Evolutionary conservation across 2,329 filamentous ascomycete species (phyloP).

Genomic region (Colletotrichum spinosum): DNA sequence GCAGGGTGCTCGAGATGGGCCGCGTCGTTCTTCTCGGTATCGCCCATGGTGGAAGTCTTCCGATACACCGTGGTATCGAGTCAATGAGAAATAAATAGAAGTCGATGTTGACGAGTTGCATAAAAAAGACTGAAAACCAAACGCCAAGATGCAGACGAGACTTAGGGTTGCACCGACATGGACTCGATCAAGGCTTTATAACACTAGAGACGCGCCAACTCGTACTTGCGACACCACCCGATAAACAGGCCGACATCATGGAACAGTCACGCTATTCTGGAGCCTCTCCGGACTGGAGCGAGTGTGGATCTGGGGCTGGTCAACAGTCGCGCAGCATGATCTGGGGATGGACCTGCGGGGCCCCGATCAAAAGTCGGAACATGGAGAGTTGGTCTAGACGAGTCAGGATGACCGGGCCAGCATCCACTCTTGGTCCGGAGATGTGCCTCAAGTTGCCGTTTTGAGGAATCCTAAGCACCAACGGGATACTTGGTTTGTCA

Average conservation of each 20-base stretch:
- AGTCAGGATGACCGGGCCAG: conserved; percentile 16
- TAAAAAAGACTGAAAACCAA: neutral
- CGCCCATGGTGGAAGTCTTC: conserved; percentile 7
- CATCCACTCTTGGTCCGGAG: conserved; percentile 14
- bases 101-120: neutral
- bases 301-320: conserved; percentile 27
- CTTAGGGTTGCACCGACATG: conserved; percentile 1
- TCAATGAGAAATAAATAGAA: neutral
- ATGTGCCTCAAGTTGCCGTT: conserved; percentile 27
- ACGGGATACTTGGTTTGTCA: neutral
- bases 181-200: conserved; percentile 24
- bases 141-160: conserved; percentile 15
- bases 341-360: conserved; percentile 23
- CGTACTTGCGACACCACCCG: conserved; percentile 25
- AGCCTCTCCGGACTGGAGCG: conserved; percentile 9
- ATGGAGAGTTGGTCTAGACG: conserved; percentile 17
- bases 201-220: conserved; percentile 5
- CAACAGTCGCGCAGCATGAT: conserved; percentile 12
- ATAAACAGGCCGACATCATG: conserved; percentile 24
- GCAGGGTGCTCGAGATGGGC: conserved; percentile 18
- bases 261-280: conserved; percentile 21
- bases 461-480: conserved; percentile 14
- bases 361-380: conserved; percentile 11
- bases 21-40: conserved; percentile 17
- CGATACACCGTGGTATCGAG: neutral